These are phyloP conservation scores for Euclidium syriacum DNA, from an alignment of 345 rosid species.

Conservation along the genomic window DNA sequence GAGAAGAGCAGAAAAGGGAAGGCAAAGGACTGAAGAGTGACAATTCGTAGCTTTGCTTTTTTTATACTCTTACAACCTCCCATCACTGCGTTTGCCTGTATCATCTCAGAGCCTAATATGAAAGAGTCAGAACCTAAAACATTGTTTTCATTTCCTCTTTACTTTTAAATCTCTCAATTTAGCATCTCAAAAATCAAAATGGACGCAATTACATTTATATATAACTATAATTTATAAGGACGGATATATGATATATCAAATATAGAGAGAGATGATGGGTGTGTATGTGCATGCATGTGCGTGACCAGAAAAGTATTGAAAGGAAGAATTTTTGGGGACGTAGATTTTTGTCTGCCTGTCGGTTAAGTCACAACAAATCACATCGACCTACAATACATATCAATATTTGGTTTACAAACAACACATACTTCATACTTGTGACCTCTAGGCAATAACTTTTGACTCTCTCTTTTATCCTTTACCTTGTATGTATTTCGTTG, in stretches of 20 bases:
- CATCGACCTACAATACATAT: constrained; percentile 22
- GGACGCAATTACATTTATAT: neutral
- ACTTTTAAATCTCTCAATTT: neutral
- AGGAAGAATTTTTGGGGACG: constrained; percentile 6
- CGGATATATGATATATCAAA: neutral
- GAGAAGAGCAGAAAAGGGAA: constrained; percentile 7
- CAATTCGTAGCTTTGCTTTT: constrained; percentile 26
- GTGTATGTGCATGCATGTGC: constrained; percentile 23
- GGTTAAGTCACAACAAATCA: constrained; percentile 25
- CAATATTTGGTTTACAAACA: neutral
- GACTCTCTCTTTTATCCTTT: neutral
- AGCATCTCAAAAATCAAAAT: constrained; percentile 4
- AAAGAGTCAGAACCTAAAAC: constrained; percentile 12
- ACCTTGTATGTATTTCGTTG: constrained; percentile 1
- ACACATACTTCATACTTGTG: neutral
- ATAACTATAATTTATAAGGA: neutral
- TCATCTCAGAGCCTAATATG: constrained; percentile 18
- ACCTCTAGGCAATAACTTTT: constrained; percentile 4
- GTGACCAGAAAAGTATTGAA: neutral
- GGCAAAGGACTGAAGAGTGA: constrained; percentile 21
- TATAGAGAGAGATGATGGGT: too few species aligned
- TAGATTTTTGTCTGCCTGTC: constrained; percentile 28
- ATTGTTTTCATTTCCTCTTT: neutral
- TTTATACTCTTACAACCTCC: constrained; percentile 17
- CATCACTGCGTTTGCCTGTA: constrained; percentile 27